phyloP scores from a whole-genome alignment of 2,329 filamentous ascomycete species.

The Leptographium flavum region DNA sequence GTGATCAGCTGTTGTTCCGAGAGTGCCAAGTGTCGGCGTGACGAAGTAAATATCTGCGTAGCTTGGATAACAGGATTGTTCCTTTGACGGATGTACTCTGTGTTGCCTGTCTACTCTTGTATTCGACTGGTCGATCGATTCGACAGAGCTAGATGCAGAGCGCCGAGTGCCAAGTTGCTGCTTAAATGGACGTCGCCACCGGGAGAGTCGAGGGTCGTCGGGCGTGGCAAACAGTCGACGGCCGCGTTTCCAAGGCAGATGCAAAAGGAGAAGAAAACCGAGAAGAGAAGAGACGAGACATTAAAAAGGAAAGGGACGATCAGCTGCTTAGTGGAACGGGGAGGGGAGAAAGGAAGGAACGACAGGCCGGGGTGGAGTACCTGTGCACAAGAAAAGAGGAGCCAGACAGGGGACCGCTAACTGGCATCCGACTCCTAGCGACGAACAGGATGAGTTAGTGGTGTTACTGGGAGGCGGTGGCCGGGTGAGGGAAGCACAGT shows the following conservation, averaged over 20 bases:
- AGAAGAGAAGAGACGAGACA: background rate
- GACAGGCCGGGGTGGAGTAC: background rate
- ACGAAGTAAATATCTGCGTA: no score
- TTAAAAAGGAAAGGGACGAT: background rate
- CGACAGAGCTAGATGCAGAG: no score
- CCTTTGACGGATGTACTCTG: no score
- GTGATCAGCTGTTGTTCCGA: no score
- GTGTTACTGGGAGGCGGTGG: background rate
- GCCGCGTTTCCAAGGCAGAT: background rate
- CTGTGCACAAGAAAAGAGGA: background rate
- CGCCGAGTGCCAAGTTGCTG: no score
- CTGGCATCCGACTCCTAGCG: no score
- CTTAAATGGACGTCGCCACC: background rate
- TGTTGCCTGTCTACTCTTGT: no score
- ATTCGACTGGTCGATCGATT: no score
- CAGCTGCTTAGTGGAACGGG: background rate
- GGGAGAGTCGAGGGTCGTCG: background rate
- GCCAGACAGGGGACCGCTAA: background rate
- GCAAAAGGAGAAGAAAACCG: background rate
- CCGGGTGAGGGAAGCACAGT: background rate
- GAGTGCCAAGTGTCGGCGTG: no score
- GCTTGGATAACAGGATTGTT: no score
- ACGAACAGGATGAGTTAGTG: no score
- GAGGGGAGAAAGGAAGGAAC: slow-evolving; percentile 1
- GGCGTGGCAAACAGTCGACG: background rate